Evolutionary conservation across 169 alveolate genomes (phyloP).

Genomic region (Babesia bigemina): DNA sequence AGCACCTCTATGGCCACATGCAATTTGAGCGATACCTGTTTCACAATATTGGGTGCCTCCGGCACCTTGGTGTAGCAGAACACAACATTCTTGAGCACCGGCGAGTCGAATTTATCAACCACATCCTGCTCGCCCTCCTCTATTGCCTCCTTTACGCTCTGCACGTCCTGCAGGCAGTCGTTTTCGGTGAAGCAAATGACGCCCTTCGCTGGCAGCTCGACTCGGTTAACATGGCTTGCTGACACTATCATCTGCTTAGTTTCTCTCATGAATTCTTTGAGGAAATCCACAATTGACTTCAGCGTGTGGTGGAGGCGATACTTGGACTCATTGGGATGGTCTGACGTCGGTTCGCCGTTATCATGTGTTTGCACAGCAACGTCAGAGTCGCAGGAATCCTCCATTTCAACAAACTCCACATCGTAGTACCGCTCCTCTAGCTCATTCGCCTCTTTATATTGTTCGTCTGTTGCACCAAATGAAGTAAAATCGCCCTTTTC

Average conservation of each 20-base stretch:
- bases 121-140: not conserved
- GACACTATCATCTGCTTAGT: constrained; percentile 43
- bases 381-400: not conserved
- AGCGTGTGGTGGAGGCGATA: not conserved
- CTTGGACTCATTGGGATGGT: not conserved
- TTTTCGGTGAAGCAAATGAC: constrained; percentile 23
- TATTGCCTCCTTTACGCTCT: constrained; percentile 9
- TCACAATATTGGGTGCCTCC: constrained; percentile 68
- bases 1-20: constrained; percentile 13
- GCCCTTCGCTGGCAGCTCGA: constrained; percentile 8
- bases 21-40: constrained; percentile 53
- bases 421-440: not conserved
- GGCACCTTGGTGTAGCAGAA: constrained; percentile 42
- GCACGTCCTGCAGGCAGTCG: constrained; percentile 6
- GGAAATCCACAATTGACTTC: not conserved
- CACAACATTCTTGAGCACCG: constrained; percentile 34
- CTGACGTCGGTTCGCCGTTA: not conserved
- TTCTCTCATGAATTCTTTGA: constrained; percentile 7
- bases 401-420: not conserved
- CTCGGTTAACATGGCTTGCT: constrained; percentile 55
- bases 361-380: not conserved
- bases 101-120: constrained; percentile 3
- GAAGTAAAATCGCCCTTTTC: not conserved
- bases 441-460: not conserved
- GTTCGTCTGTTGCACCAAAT: not conserved